Evolutionary conservation across 306 rosid species (phyloP).

Genomic region (Quercus glauca): DNA sequence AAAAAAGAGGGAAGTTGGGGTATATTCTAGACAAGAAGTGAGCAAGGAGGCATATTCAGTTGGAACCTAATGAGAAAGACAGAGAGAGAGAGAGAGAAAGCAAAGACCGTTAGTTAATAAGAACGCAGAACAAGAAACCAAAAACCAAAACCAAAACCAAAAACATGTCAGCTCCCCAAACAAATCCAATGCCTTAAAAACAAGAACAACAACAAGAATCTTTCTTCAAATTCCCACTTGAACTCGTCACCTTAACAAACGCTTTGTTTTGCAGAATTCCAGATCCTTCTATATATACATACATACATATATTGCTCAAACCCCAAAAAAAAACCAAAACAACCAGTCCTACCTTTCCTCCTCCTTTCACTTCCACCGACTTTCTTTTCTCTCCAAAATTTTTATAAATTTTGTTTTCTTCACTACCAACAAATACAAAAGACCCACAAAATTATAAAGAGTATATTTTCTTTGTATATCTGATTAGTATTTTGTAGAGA

Average conservation of each 20-base stretch:
- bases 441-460: neutral
- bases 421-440: neutral
- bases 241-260: neutral
- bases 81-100: neutral
- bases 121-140: neutral
- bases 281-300: neutral
- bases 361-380: neutral
- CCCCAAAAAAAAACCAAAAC: neutral
- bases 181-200: no score
- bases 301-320: no score
- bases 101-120: slow-evolving; percentile 34
- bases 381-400: neutral
- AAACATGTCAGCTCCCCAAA: no score
- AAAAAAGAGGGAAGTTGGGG: neutral
- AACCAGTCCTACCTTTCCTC: neutral
- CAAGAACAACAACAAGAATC: no score
- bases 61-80: neutral
- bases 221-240: no score
- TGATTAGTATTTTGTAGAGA: neutral
- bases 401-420: no score
- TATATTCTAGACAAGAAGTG: slow-evolving; percentile 28
- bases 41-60: slow-evolving; percentile 29
- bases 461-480: neutral
- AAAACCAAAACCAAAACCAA: no score
- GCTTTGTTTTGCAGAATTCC: neutral